Evolutionary conservation across 1,284 basidiomycete genomes (phyloP), one percentile per base, ranked within the genome.

Genomic region (Malassezia arunalokei): DNA sequence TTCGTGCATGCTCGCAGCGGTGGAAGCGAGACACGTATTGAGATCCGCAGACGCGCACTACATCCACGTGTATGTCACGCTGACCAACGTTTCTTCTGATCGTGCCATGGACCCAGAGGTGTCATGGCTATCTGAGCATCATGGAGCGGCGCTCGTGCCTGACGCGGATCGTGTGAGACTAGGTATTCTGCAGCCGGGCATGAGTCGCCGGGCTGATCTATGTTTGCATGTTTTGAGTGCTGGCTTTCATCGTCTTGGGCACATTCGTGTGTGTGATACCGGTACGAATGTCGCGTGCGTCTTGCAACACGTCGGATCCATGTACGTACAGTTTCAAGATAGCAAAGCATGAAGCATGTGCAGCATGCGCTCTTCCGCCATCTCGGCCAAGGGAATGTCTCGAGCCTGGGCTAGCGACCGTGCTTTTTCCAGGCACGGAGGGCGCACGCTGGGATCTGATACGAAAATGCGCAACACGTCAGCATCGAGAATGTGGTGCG

Each of bases 401-500:
- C 20, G 20, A 24, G 20, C 20, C 20, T 24, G 20, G 4, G 20
- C 20, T 24, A 24, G 20, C 20, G 20, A 24, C 2, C 20, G 2
- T 24, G 20, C 20, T 4, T 24, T 24, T 2, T 24, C 20, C 20
- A 24, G 20, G 20, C 20, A 24, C 20, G 20, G 20, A 24, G 20
- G 4, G 20, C 20, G 20, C 20, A 24, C 20, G 20, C 20, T 24
- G 2, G 20, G 20, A 24, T 24, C 20, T 4, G 20, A 24, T 24
- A 24, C 20, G 24, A 47, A 48, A 1, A 12, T 24, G 11, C 29
- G 29, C 17, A 71, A 39, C 5, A 69, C 35, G 15, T 65, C 62
- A n/a, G 60, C 65, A 41, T 72, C 69, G 8, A 70, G 29, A 28
- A 72, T 52, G 9, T 62, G 62, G 14, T 47, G 51, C 2, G 64